phyloP scores from a whole-genome alignment of 108 stramenopile genomes.

The Stephanodiscus triporus region DNA sequence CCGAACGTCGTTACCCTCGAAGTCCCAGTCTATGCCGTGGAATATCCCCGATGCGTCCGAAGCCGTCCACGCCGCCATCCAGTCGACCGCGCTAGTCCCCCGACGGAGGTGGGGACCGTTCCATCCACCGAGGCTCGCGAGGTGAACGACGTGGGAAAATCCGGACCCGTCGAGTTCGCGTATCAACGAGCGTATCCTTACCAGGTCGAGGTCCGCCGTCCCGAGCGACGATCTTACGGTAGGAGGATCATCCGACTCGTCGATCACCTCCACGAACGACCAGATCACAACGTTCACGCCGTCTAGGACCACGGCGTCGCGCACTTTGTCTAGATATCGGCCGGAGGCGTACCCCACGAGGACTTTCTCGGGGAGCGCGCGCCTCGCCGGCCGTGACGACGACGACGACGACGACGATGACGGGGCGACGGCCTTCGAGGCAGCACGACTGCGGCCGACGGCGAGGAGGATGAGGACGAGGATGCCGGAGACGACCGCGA shows the following conservation, averaged over 20 bases:
- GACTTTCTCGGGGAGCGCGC: background rate
- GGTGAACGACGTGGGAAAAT: background rate
- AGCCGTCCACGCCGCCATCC: background rate
- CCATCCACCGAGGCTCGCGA: background rate
- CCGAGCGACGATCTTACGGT: background rate
- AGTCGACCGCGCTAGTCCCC: background rate
- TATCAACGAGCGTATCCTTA: background rate
- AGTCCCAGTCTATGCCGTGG: constrained; percentile 78
- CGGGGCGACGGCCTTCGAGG: background rate
- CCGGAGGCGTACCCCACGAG: background rate
- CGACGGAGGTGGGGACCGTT: background rate
- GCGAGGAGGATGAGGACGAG: background rate
- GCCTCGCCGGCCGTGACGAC: background rate
- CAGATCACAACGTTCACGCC: constrained; percentile 1
- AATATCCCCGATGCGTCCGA: constrained; percentile 27
- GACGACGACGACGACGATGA: background rate
- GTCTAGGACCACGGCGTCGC: background rate
- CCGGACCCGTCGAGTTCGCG: background rate
- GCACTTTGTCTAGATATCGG: background rate
- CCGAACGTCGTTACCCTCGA: constrained; percentile 69
- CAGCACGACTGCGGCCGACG: too few relatives aligned
- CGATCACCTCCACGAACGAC: background rate
- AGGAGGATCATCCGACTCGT: background rate
- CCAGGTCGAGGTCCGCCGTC: background rate
- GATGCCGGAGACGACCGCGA: background rate